Percentiles rank a stretch among this genome's conserved stretches.
These are phyloP conservation scores for Codiaeum variegatum DNA, from an alignment of 441 rosid genomes.

Conservation along the genomic window DNA sequence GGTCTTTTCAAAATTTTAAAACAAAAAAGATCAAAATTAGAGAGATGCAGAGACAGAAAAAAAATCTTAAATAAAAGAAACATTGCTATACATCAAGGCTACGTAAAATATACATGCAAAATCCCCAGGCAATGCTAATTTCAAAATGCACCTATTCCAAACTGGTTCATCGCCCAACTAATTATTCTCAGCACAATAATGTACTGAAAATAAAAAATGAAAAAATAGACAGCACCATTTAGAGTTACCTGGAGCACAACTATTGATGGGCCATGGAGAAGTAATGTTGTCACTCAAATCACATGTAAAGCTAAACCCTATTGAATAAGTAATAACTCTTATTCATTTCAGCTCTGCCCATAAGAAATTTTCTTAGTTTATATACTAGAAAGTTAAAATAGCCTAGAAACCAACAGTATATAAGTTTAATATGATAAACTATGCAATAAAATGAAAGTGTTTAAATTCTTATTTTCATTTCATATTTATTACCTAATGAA, in stretches of 20 bases:
- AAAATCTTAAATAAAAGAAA: not conserved
- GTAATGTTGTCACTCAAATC: conserved; percentile 90
- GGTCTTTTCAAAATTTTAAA: not conserved
- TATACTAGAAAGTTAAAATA: conserved; percentile 1
- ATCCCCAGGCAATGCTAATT: conserved; percentile 26
- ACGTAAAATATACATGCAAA: conserved; percentile 41
- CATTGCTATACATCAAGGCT: conserved; percentile 45
- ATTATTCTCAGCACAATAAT: conserved; percentile 39
- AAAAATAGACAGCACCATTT: conserved; percentile 48
- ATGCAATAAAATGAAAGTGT: not conserved
- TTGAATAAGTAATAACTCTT: conserved; percentile 26
- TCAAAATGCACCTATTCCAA: conserved; percentile 28
- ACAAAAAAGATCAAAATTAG: conserved; percentile 13
- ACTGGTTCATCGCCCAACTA: conserved; percentile 30
- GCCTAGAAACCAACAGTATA: not conserved
- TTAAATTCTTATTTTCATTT: not conserved
- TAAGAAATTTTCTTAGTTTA: not conserved
- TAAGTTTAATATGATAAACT: not conserved
- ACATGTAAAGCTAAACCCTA: conserved; percentile 90
- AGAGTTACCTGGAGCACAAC: conserved; percentile 87
- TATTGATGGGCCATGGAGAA: conserved; percentile 96
- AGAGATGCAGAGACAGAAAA: not conserved
- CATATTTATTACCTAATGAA: not conserved
- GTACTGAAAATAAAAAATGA: conserved; percentile 54
- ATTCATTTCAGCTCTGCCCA: conserved; percentile 10